Evolutionary conservation across 140 eudicot species (phyloP).

Genomic region (Bidens hawaiensis): DNA sequence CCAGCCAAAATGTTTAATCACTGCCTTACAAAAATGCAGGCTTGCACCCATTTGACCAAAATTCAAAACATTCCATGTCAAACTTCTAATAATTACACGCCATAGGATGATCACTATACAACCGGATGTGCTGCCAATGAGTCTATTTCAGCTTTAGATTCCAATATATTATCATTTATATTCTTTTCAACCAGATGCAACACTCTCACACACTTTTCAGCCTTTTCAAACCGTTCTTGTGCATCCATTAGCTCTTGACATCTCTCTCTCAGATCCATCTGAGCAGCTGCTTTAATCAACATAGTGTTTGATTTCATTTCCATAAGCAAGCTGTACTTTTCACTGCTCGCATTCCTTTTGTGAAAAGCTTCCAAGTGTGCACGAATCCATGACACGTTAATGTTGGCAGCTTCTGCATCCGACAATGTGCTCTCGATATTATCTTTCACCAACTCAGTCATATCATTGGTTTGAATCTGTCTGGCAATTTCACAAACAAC

Average conservation of each 20-base stretch:
- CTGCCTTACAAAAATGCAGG: no score
- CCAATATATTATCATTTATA: neutral
- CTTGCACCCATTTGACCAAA: no score
- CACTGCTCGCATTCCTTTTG: neutral
- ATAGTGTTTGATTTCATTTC: neutral
- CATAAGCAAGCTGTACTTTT: neutral
- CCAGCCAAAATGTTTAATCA: no score
- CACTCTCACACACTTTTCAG: neutral
- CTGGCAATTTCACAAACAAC: conserved; percentile 35
- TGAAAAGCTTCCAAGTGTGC: conserved; percentile 16
- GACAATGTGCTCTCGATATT: conserved; percentile 18
- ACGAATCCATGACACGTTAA: conserved; percentile 41
- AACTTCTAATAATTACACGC: no score
- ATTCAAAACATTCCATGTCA: no score
- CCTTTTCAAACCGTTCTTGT: neutral
- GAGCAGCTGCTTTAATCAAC: neutral
- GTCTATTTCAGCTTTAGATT: neutral
- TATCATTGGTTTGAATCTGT: conserved; percentile 22
- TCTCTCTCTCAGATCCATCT: neutral
- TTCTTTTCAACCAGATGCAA: neutral
- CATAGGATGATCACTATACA: no score
- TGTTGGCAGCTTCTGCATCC: conserved; percentile 31
- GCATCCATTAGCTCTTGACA: neutral
- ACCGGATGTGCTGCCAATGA: no score
- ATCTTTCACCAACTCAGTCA: conserved; percentile 11